Base-by-base conservation (phyloP, 129 eudicot species). In the Centrapalus pauciflorus region DNA sequence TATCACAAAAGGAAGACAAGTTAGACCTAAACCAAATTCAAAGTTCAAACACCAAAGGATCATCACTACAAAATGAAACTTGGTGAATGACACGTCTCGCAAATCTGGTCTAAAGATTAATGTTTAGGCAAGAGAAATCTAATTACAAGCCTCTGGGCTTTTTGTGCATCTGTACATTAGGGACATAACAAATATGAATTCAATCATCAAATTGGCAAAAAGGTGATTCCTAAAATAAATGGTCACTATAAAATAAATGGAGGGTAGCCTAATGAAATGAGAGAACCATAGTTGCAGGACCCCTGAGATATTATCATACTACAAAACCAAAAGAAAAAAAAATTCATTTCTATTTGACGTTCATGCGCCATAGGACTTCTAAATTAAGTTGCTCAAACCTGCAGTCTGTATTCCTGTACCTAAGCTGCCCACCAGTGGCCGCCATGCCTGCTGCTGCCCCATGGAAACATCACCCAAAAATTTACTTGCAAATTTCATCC, bases 401-500 rank as follows among this genome's bases (percentile, higher is more conserved):
- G 23, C 40, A 52, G 63, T 25, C 71, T 52, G 73, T 69, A 40
- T 40, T 69, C 16, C 27, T 37, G 59, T 67, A 10, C 50, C 73
- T 55, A 46, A 41, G 41, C 54, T 69, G 62, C 26, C 52, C 33
- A 33, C 54, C 58, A n/a, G n/a, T n/a, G n/a, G n/a, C n/a, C n/a
- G n/a, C n/a, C n/a, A n/a, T 29, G 20, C 20, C 37, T 68, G 54
- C 63, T 17, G 43, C 43, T 69, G 55, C 60, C 21, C 40, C 43
- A 28, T 28, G n/a, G n/a, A n/a, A n/a, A 5, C 71, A 29, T 21
- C 52, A 14, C 12, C 51, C 50, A 61, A 61, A 70, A 61, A 61
- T 49, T 30, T 46, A 61, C 54, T 74, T 33, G 37, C n/a, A 66
- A 20, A 57, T 45, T 74, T 45, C 41, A 74, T 45, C 73, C 64